A percentile compares a stretch with the other conserved stretches of the same genome.
Evolutionary conservation across 129 eudicot genomes (phyloP).

Genomic region (Chrysanthemum makinoi): DNA sequence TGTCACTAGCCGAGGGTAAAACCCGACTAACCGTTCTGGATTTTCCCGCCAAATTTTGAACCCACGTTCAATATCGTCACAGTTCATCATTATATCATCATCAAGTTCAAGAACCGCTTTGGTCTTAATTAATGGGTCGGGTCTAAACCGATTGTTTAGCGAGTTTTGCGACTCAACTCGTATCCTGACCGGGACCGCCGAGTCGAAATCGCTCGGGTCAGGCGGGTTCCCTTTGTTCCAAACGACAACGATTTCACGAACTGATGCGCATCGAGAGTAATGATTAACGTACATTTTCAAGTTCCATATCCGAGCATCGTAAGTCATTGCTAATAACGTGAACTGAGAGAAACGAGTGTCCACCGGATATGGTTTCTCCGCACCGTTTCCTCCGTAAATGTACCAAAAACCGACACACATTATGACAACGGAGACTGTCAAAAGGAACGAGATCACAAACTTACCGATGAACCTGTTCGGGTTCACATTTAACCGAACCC

Average conservation of each 20-base stretch:
- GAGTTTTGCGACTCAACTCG: conserved; percentile 70
- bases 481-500: conserved; percentile 52
- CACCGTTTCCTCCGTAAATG: conserved; percentile 77
- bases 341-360: conserved; percentile 69
- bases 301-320: conserved; percentile 85
- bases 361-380: conserved; percentile 61
- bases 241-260: conserved; percentile 75
- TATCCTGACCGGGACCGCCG: conserved; percentile 70
- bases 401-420: conserved; percentile 46
- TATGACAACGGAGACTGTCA: conserved; percentile 37
- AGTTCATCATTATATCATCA: conserved; percentile 89
- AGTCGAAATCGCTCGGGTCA: conserved; percentile 44
- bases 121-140: conserved; percentile 58
- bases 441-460: conserved; percentile 34
- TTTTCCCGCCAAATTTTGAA: conserved; percentile 80
- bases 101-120: conserved; percentile 82
- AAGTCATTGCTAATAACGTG: conserved; percentile 82
- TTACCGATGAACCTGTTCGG: conserved; percentile 48
- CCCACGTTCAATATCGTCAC: conserved; percentile 80
- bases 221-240: conserved; percentile 91
- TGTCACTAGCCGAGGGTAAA: conserved; percentile 65
- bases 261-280: conserved; percentile 82
- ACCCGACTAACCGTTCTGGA: conserved; percentile 77
- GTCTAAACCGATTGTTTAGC: conserved; percentile 67
- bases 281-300: conserved; percentile 69